Evolutionary conservation across 192 early-diverging fungal genomes (phyloP).

Genomic region (Geranomyces michiganensis): DNA sequence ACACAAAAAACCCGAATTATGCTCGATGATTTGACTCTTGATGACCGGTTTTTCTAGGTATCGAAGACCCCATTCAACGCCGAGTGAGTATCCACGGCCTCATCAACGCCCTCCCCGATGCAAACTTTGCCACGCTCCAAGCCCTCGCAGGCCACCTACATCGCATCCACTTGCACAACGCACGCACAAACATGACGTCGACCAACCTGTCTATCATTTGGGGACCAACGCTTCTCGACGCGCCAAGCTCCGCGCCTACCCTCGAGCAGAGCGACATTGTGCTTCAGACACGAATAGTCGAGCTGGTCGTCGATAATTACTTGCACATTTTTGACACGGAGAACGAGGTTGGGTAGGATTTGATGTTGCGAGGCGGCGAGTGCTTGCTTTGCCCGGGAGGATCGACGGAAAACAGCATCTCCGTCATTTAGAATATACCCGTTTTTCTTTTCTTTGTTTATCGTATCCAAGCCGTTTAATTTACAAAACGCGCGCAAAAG

Average conservation of each 20-base stretch:
- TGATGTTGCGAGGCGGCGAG: too few relatives aligned
- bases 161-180: slow-evolving; percentile 75
- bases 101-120: slow-evolving; percentile 75
- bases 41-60: slow-evolving; percentile 40
- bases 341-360: neutral
- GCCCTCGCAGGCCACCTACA: slow-evolving; percentile 81
- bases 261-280: slow-evolving; percentile 61
- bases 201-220: slow-evolving; percentile 90
- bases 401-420: too few relatives aligned
- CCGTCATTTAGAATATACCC: too few relatives aligned
- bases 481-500: too few relatives aligned
- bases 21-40: too few relatives aligned
- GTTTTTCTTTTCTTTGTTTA: too few relatives aligned
- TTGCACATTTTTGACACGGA: slow-evolving; percentile 66
- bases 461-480: too few relatives aligned
- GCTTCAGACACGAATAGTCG: slow-evolving; percentile 64
- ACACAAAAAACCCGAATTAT: too few relatives aligned
- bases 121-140: slow-evolving; percentile 82
- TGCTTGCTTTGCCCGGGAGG: too few relatives aligned
- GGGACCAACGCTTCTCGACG: slow-evolving; percentile 84
- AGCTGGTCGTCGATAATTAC: slow-evolving; percentile 68
- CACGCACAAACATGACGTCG: slow-evolving; percentile 84
- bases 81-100: slow-evolving; percentile 72
- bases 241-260: slow-evolving; percentile 17
- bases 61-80: slow-evolving; percentile 64